A percentile compares a stretch with the other conserved stretches of the same genome.
Evolutionary conservation across 495 filamentous ascomycete species (phyloP).

Genomic region (Durotheca rogersii): DNA sequence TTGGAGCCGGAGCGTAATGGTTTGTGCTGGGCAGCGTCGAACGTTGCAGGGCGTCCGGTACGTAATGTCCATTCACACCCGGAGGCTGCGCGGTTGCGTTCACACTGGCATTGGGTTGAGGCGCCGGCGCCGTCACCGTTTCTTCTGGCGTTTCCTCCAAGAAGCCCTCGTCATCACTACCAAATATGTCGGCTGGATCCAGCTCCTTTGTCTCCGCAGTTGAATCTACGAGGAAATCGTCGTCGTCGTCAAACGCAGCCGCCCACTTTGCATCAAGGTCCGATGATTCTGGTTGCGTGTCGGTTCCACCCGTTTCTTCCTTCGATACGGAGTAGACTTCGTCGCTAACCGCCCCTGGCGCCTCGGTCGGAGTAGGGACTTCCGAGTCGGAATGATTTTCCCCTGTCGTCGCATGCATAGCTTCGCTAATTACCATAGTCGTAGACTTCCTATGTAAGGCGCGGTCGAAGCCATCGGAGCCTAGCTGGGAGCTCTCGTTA

Average conservation of each 20-base stretch:
- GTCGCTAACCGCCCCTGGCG: conserved; percentile 24
- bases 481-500: conserved; percentile 16
- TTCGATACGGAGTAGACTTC: conserved; percentile 34
- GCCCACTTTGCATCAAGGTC: conserved; percentile 83
- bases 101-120: conserved; percentile 25
- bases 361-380: conserved; percentile 31
- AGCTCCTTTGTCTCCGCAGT: conserved; percentile 40
- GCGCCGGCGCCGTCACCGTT: conserved; percentile 13
- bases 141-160: conserved; percentile 58
- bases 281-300: conserved; percentile 4
- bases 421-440: conserved; percentile 51
- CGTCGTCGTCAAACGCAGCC: conserved; percentile 76
- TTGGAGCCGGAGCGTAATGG: conserved; percentile 36
- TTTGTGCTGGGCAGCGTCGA: conserved; percentile 37
- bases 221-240: conserved; percentile 50
- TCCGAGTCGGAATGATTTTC: conserved; percentile 29
- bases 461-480: conserved; percentile 25
- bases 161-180: conserved; percentile 73
- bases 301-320: conserved; percentile 10
- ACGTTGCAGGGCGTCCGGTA: conserved; percentile 35
- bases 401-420: conserved; percentile 33
- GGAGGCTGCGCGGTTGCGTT: conserved; percentile 36
- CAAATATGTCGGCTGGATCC: conserved; percentile 60
- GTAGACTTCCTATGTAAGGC: conserved; percentile 60
- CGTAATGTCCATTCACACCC: conserved; percentile 38